Conservation (phyloP, 2,329 filamentous ascomycete genomes). For the Botrytis elliptica region DNA sequence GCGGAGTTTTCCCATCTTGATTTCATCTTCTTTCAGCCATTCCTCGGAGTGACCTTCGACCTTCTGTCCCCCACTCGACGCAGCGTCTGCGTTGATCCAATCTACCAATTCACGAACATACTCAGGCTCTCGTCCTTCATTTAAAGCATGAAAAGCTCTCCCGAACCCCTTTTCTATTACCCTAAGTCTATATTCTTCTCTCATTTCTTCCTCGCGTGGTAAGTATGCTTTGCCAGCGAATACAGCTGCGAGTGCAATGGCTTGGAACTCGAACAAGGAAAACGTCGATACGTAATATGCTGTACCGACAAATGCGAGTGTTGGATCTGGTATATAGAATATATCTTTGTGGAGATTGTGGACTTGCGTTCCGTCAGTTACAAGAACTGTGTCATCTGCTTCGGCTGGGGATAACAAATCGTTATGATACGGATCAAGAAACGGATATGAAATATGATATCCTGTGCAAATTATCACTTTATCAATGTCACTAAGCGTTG, state of each 20-base stretch:
- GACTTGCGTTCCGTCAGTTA: slow-evolving; percentile 48
- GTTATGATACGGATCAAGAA: slow-evolving; percentile 51
- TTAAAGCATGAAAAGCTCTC: slow-evolving; percentile 17
- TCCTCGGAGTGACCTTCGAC: slow-evolving; percentile 12
- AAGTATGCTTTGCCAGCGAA: slow-evolving; percentile 42
- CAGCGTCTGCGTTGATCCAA: slow-evolving; percentile 20
- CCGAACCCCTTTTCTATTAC: slow-evolving; percentile 19
- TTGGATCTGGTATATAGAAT: slow-evolving; percentile 51
- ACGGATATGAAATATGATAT: slow-evolving; percentile 67
- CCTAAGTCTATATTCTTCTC: slow-evolving; percentile 16
- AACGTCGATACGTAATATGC: slow-evolving; percentile 51
- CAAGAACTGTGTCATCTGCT: slow-evolving; percentile 53
- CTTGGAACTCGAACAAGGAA: slow-evolving; percentile 51
- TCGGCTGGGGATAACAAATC: slow-evolving; percentile 43
- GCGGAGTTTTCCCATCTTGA: slow-evolving; percentile 2
- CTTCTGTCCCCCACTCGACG: neutral
- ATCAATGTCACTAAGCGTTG: slow-evolving; percentile 55
- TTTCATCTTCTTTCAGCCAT: slow-evolving; percentile 15
- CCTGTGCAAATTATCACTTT: slow-evolving; percentile 65
- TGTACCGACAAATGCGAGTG: slow-evolving; percentile 47
- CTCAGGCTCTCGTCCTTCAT: slow-evolving; percentile 2
- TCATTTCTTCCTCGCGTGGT: slow-evolving; percentile 33
- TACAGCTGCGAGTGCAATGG: slow-evolving; percentile 46
- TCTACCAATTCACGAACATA: slow-evolving; percentile 14
- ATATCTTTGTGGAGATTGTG: slow-evolving; percentile 54